These are phyloP conservation scores for Stachybotrys chartarum DNA, from an alignment of 2,329 filamentous ascomycete genomes.

Conservation along the genomic window DNA sequence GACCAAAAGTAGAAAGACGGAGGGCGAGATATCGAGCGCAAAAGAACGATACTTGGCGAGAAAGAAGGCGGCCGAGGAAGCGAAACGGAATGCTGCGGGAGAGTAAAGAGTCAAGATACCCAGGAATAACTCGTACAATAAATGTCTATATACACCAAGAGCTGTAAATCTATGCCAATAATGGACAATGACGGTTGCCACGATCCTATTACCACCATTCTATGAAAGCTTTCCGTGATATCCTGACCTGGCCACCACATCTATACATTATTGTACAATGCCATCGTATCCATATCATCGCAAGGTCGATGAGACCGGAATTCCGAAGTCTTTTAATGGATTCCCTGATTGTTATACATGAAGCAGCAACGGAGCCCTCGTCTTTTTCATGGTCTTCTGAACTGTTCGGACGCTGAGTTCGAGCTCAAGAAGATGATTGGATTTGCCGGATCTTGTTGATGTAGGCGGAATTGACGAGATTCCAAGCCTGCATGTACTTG, in stretches of 20 bases:
- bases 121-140: not conserved
- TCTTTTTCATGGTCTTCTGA: no score
- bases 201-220: not conserved
- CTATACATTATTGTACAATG: slow-evolving; percentile 17
- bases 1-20: slow-evolving; percentile 72
- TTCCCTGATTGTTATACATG: no score
- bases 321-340: no score
- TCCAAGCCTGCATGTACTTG: slow-evolving; percentile 79
- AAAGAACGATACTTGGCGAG: slow-evolving; percentile 73
- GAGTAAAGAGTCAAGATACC: slow-evolving; percentile 21
- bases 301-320: no score
- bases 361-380: no score
- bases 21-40: slow-evolving; percentile 66
- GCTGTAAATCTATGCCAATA: not conserved
- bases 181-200: not conserved
- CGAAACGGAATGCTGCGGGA: slow-evolving; percentile 42
- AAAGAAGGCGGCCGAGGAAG: slow-evolving; percentile 67
- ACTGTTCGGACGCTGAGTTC: not conserved
- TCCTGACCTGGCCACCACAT: not conserved
- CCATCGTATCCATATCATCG: slow-evolving; percentile 2
- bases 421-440: slow-evolving; percentile 22
- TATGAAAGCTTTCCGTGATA: not conserved
- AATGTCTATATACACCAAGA: no score
- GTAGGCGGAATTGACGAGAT: slow-evolving; percentile 63
- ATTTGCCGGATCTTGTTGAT: slow-evolving; percentile 57